Evolutionary conservation across 2,329 filamentous ascomycete species (phyloP), one percentile per base, ranked within the genome.

Genomic region (Fusarium setosum): DNA sequence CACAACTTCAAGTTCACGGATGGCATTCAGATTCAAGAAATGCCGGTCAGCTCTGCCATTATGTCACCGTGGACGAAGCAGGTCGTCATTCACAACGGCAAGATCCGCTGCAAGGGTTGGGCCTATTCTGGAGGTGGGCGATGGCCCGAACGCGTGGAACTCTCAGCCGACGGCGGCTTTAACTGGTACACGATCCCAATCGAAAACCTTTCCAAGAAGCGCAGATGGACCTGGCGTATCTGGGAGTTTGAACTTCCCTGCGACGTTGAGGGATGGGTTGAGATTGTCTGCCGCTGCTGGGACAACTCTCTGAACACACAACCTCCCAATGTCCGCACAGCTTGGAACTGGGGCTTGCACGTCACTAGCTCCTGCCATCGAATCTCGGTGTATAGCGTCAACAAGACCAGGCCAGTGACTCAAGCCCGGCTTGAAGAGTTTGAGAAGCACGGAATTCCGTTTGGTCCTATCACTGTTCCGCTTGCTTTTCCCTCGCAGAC

Each of bases 21-120:
- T 42, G 89, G 87, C 0, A 88, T 90, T 61, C 86, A 84, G 63
- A 92, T 90, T 68, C 90, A 92, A 70, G 89, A 91, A 32, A 92
- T 92, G 89, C 90, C 90, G 0, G 89, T 92, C 4, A 86, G 83
- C 44, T 86, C 82, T 15, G 89, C 89, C 18, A 90, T 91, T 68
- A 91, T 91, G 86, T 80, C 84, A 0, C 89, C 89, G 0, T 79
- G 81, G 77, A 83, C 84, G 18, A 88, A 88, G 67, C 83, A 89
- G n/a, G 82, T 85, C 2, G 81, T 90, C 26, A 76, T 90, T 0
- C 88, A 91, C 66, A 81, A 84, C 15, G 88, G 88, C 9, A 81
- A 78, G 44, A 89, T 91, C 50, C 78, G 78, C 6, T 78, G 86
- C 61, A 83, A 82, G 45, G 86, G 86, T 12, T 88, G 86, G 86